phyloP scores from a whole-genome alignment of 768 basidiomycete species.

The Daedaleopsis nitida region DNA sequence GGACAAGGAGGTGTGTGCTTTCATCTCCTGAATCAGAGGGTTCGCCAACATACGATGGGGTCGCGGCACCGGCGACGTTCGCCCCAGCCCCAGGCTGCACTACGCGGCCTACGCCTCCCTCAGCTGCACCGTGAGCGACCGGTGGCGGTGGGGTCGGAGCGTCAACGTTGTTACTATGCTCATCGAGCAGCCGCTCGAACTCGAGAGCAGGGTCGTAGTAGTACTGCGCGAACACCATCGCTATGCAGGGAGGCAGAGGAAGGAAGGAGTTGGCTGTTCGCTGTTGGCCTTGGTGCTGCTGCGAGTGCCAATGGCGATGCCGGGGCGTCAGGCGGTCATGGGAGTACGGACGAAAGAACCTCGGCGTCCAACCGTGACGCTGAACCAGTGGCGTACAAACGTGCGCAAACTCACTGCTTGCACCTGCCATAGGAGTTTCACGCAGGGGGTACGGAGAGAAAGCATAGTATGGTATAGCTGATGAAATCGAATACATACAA shows the following conservation, averaged over 20 bases:
- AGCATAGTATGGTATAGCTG: not conserved
- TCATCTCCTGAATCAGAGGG: not conserved
- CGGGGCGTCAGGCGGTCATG: not conserved
- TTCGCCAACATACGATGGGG: not conserved
- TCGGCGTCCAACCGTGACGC: too few species aligned
- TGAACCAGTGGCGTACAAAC: too few species aligned
- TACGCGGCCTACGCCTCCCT: too few species aligned
- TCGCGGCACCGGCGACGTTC: not conserved
- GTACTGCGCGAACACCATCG: slow-evolving; percentile 19
- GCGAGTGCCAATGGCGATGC: too few species aligned
- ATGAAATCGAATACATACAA: not conserved
- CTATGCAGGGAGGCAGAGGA: not conserved
- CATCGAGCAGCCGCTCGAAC: slow-evolving; percentile 21
- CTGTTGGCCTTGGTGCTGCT: not conserved
- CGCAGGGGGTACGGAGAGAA: not conserved
- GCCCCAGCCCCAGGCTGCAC: too few species aligned
- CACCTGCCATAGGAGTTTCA: too few species aligned
- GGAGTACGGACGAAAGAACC: not conserved
- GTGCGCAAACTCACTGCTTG: too few species aligned
- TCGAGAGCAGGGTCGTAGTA: slow-evolving; percentile 21
- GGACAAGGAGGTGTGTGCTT: not conserved
- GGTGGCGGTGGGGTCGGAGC: too few species aligned
- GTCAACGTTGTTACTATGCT: too few species aligned
- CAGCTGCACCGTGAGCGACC: too few species aligned
- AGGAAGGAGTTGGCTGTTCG: too few species aligned